Evolutionary conservation across 2,329 filamentous ascomycete genomes (phyloP).

Genomic region (Penicillium verrucosum): DNA sequence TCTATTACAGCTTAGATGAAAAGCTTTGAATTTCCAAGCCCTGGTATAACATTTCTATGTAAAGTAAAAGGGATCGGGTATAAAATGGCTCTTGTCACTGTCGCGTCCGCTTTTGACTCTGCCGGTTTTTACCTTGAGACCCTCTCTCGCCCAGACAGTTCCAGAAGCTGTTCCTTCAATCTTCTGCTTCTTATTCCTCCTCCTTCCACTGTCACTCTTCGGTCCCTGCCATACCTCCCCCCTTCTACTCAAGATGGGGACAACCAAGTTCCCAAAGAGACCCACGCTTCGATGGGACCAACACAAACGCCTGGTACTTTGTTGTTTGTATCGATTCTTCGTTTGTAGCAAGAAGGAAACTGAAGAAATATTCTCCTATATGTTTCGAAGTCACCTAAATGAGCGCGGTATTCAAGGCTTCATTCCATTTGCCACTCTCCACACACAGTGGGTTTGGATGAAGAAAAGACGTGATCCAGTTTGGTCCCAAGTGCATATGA

Average conservation of each 20-base stretch:
- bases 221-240: background rate
- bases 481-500: conserved; percentile 25
- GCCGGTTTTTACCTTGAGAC: too few species aligned
- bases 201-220: too few species aligned
- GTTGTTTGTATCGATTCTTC: conserved; percentile 29
- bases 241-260: background rate
- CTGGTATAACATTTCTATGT: too few species aligned
- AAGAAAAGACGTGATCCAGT: conserved; percentile 11
- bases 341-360: conserved; percentile 4
- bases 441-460: conserved; percentile 26
- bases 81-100: too few species aligned
- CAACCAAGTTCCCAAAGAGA: background rate
- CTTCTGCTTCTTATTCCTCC: too few species aligned
- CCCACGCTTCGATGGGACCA: conserved; percentile 17
- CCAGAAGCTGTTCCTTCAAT: too few species aligned
- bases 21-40: too few species aligned
- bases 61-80: too few species aligned
- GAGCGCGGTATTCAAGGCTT: conserved; percentile 21
- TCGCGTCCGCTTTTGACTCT: too few species aligned
- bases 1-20: too few species aligned
- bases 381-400: conserved; percentile 22
- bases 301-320: conserved; percentile 21
- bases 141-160: too few species aligned
- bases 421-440: conserved; percentile 7
- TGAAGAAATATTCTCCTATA: conserved; percentile 26